Evolutionary conservation across 2,329 filamentous ascomycete genomes (phyloP), one percentile per base, ranked within the genome.

Genomic region (Hirsutella rhossiliensis): DNA sequence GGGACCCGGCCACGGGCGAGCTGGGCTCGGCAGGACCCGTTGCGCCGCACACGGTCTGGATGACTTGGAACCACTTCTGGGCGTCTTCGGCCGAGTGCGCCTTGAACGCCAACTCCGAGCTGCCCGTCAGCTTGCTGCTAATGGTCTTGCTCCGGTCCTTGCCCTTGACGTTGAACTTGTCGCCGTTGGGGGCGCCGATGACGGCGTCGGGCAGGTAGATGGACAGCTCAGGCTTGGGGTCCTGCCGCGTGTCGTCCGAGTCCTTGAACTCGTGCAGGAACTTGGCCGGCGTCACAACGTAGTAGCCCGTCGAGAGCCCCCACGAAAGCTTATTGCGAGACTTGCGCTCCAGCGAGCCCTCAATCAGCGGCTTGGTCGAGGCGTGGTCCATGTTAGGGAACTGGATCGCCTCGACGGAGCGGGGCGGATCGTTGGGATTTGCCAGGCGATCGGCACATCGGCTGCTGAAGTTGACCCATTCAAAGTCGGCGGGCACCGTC

Each of bases 231-330:
- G 92, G 90, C 45, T 76, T 73, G 11, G 87, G 87, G 48, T 94
- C 87, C 55, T 78, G 66, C 40, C 73, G 72, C 42, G 73, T 53
- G 56, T 80, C 75, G 56, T 97, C 90, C 59, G 86, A 84, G 57
- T 94, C 88, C 67, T 94, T 94, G 73, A 94, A 98, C 64, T 96
- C 89, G 67, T 98, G 92, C 46, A 98, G 68, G 66, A 83, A 98
- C 57, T 86, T 87, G 45, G 85, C 77, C 0, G 87, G 84, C 0
- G 88, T 94, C 40, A 97, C 79, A 45, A 92, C 90, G 59, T 95
- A 98, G 72, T 94, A 95, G 45, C 77, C 79, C 0, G 84, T 78
- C 50, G 79, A 81, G 64, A 86, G 92, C 46, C 84, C 83, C 65
- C 83, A 78, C 18, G 75, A 75, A 29, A 87, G 77, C 65, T 94